phyloP scores from a whole-genome alignment of 2,329 filamentous ascomycete species.

The Teratosphaeria viscida region DNA sequence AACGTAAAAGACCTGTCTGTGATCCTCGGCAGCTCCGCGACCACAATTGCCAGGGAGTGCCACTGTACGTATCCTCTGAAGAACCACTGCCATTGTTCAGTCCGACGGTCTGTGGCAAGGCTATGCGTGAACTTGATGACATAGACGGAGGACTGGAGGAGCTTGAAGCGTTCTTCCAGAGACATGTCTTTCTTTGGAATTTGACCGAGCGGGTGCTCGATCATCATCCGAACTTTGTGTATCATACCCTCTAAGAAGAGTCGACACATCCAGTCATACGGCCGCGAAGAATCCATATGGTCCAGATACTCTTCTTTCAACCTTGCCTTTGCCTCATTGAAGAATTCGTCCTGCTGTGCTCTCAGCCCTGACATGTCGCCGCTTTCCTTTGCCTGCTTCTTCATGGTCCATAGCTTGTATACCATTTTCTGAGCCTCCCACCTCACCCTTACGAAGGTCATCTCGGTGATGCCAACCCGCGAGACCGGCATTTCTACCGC shows the following conservation, averaged over 20 bases:
- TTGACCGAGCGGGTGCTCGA: conserved; percentile 16
- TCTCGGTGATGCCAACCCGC: conserved; percentile 15
- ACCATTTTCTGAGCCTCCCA: conserved; percentile 15
- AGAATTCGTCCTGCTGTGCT: conserved; percentile 7
- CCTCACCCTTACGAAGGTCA: conserved; percentile 14
- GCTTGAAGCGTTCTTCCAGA: conserved; percentile 8
- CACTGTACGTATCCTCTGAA: conserved; percentile 19
- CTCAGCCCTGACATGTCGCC: not conserved
- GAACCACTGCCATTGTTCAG: conserved; percentile 16
- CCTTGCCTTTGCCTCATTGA: conserved; percentile 4
- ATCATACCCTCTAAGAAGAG: conserved; percentile 15
- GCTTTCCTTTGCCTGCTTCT: not conserved
- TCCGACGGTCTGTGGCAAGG: conserved; percentile 9
- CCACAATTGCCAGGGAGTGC: conserved; percentile 19
- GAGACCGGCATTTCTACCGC: conserved; percentile 9
- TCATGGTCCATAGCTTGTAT: conserved; percentile 7
- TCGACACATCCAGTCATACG: conserved; percentile 18
- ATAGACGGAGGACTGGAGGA: conserved; percentile 15
- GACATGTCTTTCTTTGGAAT: conserved; percentile 12
- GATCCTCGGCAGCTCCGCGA: conserved; percentile 18
- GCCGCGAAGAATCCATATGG: conserved; percentile 14
- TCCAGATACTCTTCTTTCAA: conserved; percentile 11
- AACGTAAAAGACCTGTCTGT: conserved; percentile 12
- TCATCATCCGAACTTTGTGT: conserved; percentile 17
- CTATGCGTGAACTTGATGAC: conserved; percentile 15